Evolutionary conservation across 2,329 filamentous ascomycete genomes (phyloP).

Genomic region (Pseudogymnoascus sp.): DNA sequence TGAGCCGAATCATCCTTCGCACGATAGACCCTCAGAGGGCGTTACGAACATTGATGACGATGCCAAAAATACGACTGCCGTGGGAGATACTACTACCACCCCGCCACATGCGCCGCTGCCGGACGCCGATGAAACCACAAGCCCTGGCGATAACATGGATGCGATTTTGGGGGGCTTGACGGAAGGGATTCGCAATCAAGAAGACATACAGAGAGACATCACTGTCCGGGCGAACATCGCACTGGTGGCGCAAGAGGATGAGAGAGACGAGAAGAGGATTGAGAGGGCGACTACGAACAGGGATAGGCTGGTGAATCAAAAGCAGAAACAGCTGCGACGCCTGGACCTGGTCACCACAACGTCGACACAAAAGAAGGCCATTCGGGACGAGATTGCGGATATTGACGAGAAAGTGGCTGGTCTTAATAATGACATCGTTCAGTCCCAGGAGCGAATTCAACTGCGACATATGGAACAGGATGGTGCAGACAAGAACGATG

Average conservation of each 20-base stretch:
- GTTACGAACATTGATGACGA: conserved; percentile 6
- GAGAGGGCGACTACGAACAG: conserved; percentile 48
- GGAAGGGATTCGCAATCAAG: conserved; percentile 70
- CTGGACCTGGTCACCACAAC: conserved; percentile 32
- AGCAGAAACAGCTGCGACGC: conserved; percentile 51
- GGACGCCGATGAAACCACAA: not conserved
- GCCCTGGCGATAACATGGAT: conserved; percentile 26
- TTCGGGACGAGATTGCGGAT: conserved; percentile 59
- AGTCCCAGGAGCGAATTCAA: conserved; percentile 76
- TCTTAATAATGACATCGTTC: conserved; percentile 64
- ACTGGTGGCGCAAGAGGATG: conserved; percentile 55
- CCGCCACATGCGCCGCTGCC: not conserved
- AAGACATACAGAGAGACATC: conserved; percentile 86
- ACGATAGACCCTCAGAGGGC: not conserved
- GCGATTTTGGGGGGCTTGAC: conserved; percentile 50
- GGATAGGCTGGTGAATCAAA: conserved; percentile 56
- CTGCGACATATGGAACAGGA: conserved; percentile 56
- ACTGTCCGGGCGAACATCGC: conserved; percentile 53
- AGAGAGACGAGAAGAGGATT: conserved; percentile 56
- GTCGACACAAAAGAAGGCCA: conserved; percentile 30
- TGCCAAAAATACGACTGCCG: conserved; percentile 24
- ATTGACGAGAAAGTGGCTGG: conserved; percentile 41
- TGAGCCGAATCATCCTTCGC: not conserved
- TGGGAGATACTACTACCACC: not conserved
- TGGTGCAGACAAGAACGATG: conserved; percentile 35